Base-by-base conservation (phyloP, 2,329 filamentous ascomycete species). In the Pyrenochaeta sp. region DNA sequence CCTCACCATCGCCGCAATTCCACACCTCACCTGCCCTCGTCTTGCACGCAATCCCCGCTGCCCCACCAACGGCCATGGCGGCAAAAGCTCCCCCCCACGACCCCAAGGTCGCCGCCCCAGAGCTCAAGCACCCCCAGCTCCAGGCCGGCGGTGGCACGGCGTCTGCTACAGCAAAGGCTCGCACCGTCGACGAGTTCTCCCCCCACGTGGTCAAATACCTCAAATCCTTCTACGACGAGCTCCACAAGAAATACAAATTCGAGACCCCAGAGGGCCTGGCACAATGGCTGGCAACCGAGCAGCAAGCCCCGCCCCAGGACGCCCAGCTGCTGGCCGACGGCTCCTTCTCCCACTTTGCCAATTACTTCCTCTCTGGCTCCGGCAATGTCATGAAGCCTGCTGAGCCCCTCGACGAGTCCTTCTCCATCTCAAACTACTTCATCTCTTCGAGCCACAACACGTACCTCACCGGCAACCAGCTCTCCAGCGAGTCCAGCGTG, bases 371-470 rank as follows among this genome's bases (percentile, higher is more conserved):
- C 35, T 76, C 72, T 20, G 64, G 72, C 14, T 65, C 70, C 10
- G 74, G 75, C 6, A 74, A 73, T 54, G 78, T 75, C 23, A 58
- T 52, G 75, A 77, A n/a, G 66, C 72, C 15, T 68, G 72, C 6
- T 44, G 70, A 15, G 58, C 73, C 20, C 61, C 73, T 51, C 77
- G 86, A 91, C 63, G 67, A 84, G 21, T 81, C 80, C 0, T 82
- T 81, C 38, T 88, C 90, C 3, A 79, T 96, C 44, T 89, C 87
- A 32, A 90, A 95, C 67, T 96, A 96, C 74, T 96, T 90, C 70
- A 92, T 96, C 68, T 96, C 87, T 51, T 95, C 90, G 56, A 96
- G 90, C 65, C 92, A 96, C 76, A 96, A 96, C 68, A 96, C 92
- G 0, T 96, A 96, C 68, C 77, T 96, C 28, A 86, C 86, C 2